Percentiles rank a stretch among this genome's conserved stretches.
These are phyloP conservation scores for Lentinula novae-zelandiae DNA, from an alignment of 1,284 basidiomycete species.

Conservation along the genomic window DNA sequence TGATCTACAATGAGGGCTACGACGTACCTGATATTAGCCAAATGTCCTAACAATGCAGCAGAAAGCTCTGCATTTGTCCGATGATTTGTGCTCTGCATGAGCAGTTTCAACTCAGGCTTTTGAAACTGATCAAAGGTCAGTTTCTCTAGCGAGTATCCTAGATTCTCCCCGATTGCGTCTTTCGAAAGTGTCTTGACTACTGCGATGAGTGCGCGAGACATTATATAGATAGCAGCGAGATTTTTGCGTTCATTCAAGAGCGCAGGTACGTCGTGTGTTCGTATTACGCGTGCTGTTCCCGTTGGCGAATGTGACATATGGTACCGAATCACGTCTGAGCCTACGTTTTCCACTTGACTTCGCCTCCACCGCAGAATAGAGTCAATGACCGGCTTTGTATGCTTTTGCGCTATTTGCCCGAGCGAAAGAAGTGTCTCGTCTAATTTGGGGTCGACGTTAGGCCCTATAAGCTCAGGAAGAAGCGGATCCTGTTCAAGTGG, in stretches of 20 bases:
- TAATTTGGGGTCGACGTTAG: constrained; percentile 70
- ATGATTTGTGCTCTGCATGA: constrained; percentile 68
- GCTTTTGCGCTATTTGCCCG: constrained; percentile 82
- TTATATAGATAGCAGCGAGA: constrained; percentile 81
- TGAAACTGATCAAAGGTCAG: constrained; percentile 85
- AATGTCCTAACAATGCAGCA: constrained; percentile 76
- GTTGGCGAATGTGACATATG: constrained; percentile 44
- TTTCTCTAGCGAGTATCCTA: constrained; percentile 79
- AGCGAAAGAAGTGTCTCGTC: constrained; percentile 81
- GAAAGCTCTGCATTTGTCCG: constrained; percentile 78
- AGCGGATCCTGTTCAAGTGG: constrained; percentile 65
- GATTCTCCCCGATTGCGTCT: constrained; percentile 71
- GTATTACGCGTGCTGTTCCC: constrained; percentile 32
- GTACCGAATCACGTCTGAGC: constrained; percentile 46
- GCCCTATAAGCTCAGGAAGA: constrained; percentile 65
- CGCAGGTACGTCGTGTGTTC: constrained; percentile 40
- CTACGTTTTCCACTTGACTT: constrained; percentile 67
- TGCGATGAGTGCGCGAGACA: constrained; percentile 81
- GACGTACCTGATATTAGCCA: constrained; percentile 72
- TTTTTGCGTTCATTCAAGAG: constrained; percentile 75
- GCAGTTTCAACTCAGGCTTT: constrained; percentile 65
- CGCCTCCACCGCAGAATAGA: constrained; percentile 87
- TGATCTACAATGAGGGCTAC: not conserved
- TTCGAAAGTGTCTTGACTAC: constrained; percentile 72
- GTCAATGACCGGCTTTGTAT: constrained; percentile 82